Conservation (phyloP, 2,329 filamentous ascomycete genomes). For the Cercospora sesami region DNA sequence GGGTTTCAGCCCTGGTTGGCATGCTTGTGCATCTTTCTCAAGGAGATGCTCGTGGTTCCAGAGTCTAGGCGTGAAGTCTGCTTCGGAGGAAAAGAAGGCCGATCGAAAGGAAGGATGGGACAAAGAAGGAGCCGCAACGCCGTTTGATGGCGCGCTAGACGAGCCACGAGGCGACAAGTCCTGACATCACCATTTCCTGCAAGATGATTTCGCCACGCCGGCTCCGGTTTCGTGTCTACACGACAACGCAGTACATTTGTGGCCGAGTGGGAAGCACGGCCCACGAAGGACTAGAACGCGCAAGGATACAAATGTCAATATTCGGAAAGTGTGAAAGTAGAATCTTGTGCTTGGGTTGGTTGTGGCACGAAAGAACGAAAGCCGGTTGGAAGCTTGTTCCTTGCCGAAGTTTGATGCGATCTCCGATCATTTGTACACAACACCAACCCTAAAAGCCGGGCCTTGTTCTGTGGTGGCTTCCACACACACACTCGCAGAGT, state of each 20-base stretch:
- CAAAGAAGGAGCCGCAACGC: not conserved
- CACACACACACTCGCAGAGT: not conserved
- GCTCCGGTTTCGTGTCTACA: not conserved
- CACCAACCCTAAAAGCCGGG: conserved; percentile 3
- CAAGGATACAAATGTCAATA: not conserved
- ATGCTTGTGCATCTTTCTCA: not conserved
- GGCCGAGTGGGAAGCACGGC: not conserved
- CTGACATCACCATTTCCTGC: conserved; percentile 5
- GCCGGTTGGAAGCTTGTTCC: conserved; percentile 1
- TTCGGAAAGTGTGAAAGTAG: not conserved
- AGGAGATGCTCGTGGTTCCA: not conserved
- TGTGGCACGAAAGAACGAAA: not conserved
- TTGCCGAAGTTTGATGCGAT: conserved; percentile 6
- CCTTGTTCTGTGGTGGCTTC: not conserved
- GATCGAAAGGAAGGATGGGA: not conserved
- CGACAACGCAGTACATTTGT: not conserved
- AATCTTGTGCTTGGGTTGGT: not conserved
- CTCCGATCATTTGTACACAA: conserved; percentile 3
- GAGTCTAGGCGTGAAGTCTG: not conserved
- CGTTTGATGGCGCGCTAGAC: not conserved
- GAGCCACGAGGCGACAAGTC: not conserved
- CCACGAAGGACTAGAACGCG: not conserved
- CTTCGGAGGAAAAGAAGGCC: conserved; percentile 1
- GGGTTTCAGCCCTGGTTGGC: not conserved
- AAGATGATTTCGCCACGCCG: not conserved